Evolutionary conservation across 371 early-diverging fungal species (phyloP), one percentile per base, ranked within the genome.

Genomic region (Coemansia sp.): DNA sequence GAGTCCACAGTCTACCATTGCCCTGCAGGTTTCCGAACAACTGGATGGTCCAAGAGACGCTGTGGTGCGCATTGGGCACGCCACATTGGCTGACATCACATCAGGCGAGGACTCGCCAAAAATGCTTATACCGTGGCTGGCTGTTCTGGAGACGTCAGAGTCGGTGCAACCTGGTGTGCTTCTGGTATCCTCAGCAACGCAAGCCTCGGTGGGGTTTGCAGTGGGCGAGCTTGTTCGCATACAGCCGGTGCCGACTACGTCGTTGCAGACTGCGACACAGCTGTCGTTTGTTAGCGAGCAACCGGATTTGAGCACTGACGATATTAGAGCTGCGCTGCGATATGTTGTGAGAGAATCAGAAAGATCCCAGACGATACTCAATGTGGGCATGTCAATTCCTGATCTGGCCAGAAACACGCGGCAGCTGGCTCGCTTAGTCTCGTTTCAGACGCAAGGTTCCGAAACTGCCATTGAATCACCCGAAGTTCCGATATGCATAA

Each of bases 121-220:
- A 2, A 16, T 16, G 21, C 23, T 39, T 51, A 51, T 37, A 25
- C 67, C 67, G 14, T 65, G 72, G 72, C 12, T 68, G 3, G 64
- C 55, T 20, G 48, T 9, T 11, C 40, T 77, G 14, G 42, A 39
- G 12, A 18, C 48, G 1, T 57, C 61, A 12, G 48, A 39, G 4
- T 26, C 18, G 0, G 79, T 80, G 44, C 81, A 81, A 60, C 81
- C 81, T 0, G 81, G 82, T 20, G 72, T 81, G 28, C 53, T 81
- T 7, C 42, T 82, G 25, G 67, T 71, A 8, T 26, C 65, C 0
- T 48, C 59, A 0, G 42, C 47, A 2, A 53, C 65, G 3, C 54
- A 72, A 9, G 20, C 11, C 1, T 37, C 57, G 0, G 68, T 62
- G 0, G 69, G 64, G 6, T 47, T 59, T 26, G 7, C 42, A 2